A percentile compares a stretch with the other conserved stretches of the same genome.
These are phyloP conservation scores for Zygosaccharomyces rouxii DNA, from an alignment of 805 yeast species.

Conservation along the genomic window DNA sequence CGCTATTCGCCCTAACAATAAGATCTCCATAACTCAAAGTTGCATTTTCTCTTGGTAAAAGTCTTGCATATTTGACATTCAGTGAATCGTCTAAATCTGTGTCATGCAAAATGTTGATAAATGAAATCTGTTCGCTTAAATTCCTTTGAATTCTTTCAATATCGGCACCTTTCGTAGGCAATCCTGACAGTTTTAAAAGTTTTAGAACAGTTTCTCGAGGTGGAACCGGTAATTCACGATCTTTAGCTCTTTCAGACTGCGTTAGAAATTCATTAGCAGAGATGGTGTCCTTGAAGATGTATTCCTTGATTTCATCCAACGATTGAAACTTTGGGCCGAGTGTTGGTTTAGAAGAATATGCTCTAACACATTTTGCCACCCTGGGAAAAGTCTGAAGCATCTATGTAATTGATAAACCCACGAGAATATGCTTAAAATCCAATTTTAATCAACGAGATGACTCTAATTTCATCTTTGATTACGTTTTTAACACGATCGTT, in stretches of 20 bases:
- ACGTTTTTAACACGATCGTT: background rate
- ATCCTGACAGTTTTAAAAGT: slow-evolving; percentile 47
- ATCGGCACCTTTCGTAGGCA: slow-evolving; percentile 33
- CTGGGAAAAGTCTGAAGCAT: slow-evolving; percentile 5
- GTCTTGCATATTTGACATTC: slow-evolving; percentile 22
- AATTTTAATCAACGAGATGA: background rate
- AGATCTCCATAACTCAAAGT: slow-evolving; percentile 35
- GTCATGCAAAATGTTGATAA: slow-evolving; percentile 44
- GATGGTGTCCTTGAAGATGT: slow-evolving; percentile 25
- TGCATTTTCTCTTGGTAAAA: slow-evolving; percentile 27
- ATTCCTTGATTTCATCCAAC: slow-evolving; percentile 25
- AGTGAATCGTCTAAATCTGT: slow-evolving; percentile 22
- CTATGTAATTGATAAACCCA: background rate
- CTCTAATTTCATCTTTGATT: background rate
- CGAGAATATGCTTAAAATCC: background rate
- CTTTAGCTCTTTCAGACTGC: slow-evolving; percentile 12
- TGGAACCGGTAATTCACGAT: slow-evolving; percentile 7
- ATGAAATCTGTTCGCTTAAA: slow-evolving; percentile 46
- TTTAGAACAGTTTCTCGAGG: slow-evolving; percentile 24
- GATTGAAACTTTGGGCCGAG: slow-evolving; percentile 21
- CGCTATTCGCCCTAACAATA: slow-evolving; percentile 16
- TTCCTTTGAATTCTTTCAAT: slow-evolving; percentile 33
- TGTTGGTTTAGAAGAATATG: slow-evolving; percentile 6
- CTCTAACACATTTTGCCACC: background rate
- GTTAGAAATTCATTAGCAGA: slow-evolving; percentile 24